Evolutionary conservation across 257 asterid species (phyloP).

Genomic region (Rhazya stricta): DNA sequence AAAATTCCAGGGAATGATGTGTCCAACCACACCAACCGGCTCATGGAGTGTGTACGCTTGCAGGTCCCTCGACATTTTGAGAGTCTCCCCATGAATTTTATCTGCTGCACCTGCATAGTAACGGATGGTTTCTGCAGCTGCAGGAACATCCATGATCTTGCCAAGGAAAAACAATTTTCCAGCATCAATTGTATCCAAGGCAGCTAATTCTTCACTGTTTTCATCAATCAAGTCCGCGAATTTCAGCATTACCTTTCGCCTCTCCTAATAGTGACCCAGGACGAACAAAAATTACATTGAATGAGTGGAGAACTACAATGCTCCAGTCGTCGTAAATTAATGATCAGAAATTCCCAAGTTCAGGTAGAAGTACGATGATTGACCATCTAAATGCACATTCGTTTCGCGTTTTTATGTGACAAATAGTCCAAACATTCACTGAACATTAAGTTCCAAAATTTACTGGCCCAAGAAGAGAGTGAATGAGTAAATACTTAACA

Average conservation of each 20-base stretch:
- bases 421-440: background rate
- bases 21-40: conserved; percentile 46
- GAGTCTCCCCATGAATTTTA: conserved; percentile 39
- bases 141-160: conserved; percentile 30
- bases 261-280: conserved; percentile 21
- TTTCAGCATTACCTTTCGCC: conserved; percentile 33
- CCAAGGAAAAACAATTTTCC: conserved; percentile 27
- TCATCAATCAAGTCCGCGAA: conserved; percentile 33
- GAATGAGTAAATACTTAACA: background rate
- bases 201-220: conserved; percentile 30
- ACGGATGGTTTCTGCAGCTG: conserved; percentile 18
- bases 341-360: background rate
- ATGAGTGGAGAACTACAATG: background rate
- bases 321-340: too few relatives aligned
- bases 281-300: background rate
- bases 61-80: conserved; percentile 28
- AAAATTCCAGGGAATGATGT: conserved; percentile 44
- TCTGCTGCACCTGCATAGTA: conserved; percentile 46
- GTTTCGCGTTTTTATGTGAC: background rate
- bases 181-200: conserved; percentile 32
- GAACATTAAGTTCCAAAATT: background rate
- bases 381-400: background rate
- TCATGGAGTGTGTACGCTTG: conserved; percentile 40
- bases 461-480: background rate
- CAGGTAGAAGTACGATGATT: background rate